A percentile compares a stretch with the other conserved stretches of the same genome.
Conservation (phyloP, 1,284 basidiomycete genomes). For the Malassezia arunalokei region DNA sequence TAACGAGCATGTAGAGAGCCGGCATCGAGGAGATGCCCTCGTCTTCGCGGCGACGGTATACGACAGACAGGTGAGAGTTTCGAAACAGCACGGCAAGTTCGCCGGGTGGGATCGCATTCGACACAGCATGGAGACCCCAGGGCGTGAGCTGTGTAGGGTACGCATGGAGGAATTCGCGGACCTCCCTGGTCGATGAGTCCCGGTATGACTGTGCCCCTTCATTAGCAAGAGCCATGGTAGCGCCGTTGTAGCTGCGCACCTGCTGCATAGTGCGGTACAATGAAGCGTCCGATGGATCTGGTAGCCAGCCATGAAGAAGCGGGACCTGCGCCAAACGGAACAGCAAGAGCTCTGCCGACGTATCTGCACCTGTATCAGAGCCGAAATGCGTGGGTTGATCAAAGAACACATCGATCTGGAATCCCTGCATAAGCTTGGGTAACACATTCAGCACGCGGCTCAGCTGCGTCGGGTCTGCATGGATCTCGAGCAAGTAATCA, state of each 20-base stretch:
- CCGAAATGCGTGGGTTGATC: constrained; percentile 34
- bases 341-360: constrained; percentile 60
- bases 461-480: constrained; percentile 45
- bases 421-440: constrained; percentile 64
- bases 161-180: constrained; percentile 53
- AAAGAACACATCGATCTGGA: constrained; percentile 31
- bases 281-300: constrained; percentile 60
- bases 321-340: constrained; percentile 69
- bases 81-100: constrained; percentile 69
- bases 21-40: constrained; percentile 15
- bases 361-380: constrained; percentile 17
- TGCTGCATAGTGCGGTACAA: constrained; percentile 51
- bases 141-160: constrained; percentile 75
- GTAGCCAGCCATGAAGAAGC: constrained; percentile 83
- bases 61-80: constrained; percentile 72
- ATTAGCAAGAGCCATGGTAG: constrained; percentile 61
- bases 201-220: constrained; percentile 58
- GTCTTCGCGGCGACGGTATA: constrained; percentile 51
- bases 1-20: constrained; percentile 64
- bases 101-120: constrained; percentile 45
- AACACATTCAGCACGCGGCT: constrained; percentile 67
- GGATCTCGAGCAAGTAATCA: constrained; percentile 57
- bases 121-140: constrained; percentile 54
- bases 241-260: constrained; percentile 50
- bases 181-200: constrained; percentile 5